Evolutionary conservation across 805 yeast species (phyloP), one percentile per base, ranked within the genome.

Genomic region (Trichomonascus vanleenenianus): DNA sequence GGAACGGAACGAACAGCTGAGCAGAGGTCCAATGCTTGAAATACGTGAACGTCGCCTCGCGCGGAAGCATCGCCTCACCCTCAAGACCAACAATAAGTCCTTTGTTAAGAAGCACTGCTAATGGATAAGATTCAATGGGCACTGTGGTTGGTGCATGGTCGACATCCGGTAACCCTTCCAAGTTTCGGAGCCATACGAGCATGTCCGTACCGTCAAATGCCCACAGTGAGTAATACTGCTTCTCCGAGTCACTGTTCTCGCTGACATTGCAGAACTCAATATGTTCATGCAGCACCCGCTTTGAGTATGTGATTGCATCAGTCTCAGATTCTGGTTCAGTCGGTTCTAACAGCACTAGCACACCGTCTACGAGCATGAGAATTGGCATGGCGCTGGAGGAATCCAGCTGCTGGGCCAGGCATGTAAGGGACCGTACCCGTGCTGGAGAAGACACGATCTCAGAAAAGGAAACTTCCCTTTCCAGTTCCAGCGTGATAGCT

Each of bases 61-160:
- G 52, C 35, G 70, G 55, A 11, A 55, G 53, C 11, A 65, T 55
- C 9, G 65, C 53, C 45, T 73, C 77, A 8, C 73, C 58, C 44
- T 75, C 79, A n/a, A 74, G 57, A 3, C 79, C 76, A 43, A 73
- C 63, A 6, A 75, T 59, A 42, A 74, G 60, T 30, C 78, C 79
- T 46, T 75, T 73, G 31, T 64, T 67, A n/a, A 64, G 50, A 31
- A 74, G 61, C 30, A 72, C 61, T 3, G 75, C 69, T 18, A 76
- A 58, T 0, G 81, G 81, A 54, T 75, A 76, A n/a, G 73, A 64
- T 27, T 71, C 73, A n/a, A 70, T 56, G 46, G 47, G 66, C 2
- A 63, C 55, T 7, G 48, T 38, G 31, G 57, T 51, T 1, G 56
- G 60, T 20, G 35, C 15, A 10, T 22, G 19, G 22, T 18, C 27